These are phyloP conservation scores for Rubus parviflorus DNA, from an alignment of 306 rosid species.

Conservation along the genomic window DNA sequence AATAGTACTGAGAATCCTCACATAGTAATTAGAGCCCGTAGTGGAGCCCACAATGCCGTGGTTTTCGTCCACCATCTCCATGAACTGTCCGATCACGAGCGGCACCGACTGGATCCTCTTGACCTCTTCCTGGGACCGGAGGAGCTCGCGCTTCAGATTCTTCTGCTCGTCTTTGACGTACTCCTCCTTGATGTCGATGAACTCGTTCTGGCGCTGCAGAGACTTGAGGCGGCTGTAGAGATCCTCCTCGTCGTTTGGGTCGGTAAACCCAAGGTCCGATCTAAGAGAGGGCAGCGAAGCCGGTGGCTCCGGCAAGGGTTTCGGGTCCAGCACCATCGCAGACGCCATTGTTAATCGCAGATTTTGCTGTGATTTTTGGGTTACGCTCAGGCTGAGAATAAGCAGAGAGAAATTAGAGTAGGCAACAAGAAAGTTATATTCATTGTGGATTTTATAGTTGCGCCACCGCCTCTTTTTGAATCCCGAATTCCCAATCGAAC, in stretches of 20 bases:
- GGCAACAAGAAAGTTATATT: slow-evolving; percentile 15
- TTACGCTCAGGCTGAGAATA: not conserved
- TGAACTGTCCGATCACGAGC: slow-evolving; percentile 91
- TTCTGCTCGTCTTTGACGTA: slow-evolving; percentile 92
- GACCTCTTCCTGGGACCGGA: slow-evolving; percentile 95
- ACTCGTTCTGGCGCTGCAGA: slow-evolving; percentile 80
- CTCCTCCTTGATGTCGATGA: slow-evolving; percentile 91
- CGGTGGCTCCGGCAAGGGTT: slow-evolving; percentile 66
- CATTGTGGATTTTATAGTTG: not conserved
- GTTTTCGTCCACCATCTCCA: slow-evolving; percentile 97
- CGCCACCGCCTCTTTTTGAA: not conserved
- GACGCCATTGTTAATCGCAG: slow-evolving; percentile 58
- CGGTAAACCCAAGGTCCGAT: slow-evolving; percentile 52
- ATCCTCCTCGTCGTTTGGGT: slow-evolving; percentile 67
- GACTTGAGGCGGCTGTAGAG: slow-evolving; percentile 79
- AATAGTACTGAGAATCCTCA: slow-evolving; percentile 87
- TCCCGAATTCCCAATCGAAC: not conserved
- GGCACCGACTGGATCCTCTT: slow-evolving; percentile 99
- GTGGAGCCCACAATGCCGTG: slow-evolving; percentile 99
- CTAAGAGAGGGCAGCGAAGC: slow-evolving; percentile 51
- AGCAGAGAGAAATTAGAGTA: slow-evolving; percentile 12
- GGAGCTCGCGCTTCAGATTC: slow-evolving; percentile 94
- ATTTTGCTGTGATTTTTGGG: not conserved
- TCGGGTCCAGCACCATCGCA: slow-evolving; percentile 71
- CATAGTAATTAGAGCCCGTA: slow-evolving; percentile 94